Base-by-base conservation (phyloP, 306 rosid species). In the Crotalaria pallida region DNA sequence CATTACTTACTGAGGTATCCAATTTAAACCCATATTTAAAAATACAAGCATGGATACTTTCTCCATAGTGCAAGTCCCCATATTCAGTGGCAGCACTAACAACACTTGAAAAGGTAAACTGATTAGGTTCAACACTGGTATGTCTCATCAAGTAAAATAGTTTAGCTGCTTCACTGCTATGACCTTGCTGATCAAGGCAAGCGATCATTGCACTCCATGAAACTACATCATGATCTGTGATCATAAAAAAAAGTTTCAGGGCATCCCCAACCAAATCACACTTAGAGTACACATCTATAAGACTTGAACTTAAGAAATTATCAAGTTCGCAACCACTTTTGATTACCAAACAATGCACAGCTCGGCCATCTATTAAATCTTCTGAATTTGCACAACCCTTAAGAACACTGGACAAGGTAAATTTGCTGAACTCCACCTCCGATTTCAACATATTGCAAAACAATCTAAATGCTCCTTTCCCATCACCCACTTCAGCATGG, bases 181-280 rank as follows among this genome's bases (percentile, higher is more conserved):
- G 75, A 19, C 83, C 75, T 43, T 79, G 79, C 44, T 73, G 79
- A 59, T 79, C 72, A 51, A 79, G 71, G 75, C 83, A 67, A 60
- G 79, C 18, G 16, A 79, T 73, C 71, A 79, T 79, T 5, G 83
- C 65, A 79, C 83, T 79, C 75, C 79, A 79, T 1, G 79, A 69
- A 50, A 79, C 83, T 22, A 79, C 79, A 73, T 79, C 83, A 59
- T 74, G 79, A 61, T 51, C 67, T 21, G 71, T 10, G 40, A 73
- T 67, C 58, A 31, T 41, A 15, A 3, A 21, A 71, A 79, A 79
- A 22, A 73, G 38, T 67, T 73, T 73, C 24, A 79, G 67, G 11
- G 75, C 83, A 67, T 79, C 75, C 31, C 8, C 49, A 41, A 64
- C 71, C 55, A 58, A 45, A 22, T 26, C 49, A 60, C 71, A 59